A percentile compares a stretch with the other conserved stretches of the same genome.
Conservation (phyloP, 352 stramenopile genomes). For the Phytophthora europaea region DNA sequence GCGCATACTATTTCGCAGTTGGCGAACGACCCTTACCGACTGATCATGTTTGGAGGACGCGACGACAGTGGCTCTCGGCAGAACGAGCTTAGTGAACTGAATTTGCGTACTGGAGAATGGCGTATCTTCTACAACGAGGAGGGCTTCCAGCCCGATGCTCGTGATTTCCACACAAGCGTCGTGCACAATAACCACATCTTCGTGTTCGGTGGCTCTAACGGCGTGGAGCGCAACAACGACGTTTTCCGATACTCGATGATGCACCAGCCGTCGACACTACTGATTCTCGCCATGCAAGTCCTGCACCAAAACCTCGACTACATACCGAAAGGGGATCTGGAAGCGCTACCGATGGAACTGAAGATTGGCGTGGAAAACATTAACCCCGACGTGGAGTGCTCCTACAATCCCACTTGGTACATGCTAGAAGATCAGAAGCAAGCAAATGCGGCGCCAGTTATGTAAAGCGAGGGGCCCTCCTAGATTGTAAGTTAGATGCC, state of each 20-base stretch:
- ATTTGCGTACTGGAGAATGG: constrained; percentile 73
- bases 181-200: constrained; percentile 84
- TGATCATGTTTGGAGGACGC: constrained; percentile 86
- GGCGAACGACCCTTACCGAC: constrained; percentile 50
- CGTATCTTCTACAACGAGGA: constrained; percentile 68
- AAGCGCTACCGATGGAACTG: constrained; percentile 70
- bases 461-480: constrained; percentile 44
- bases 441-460: constrained; percentile 45
- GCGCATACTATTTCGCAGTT: constrained; percentile 80
- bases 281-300: constrained; percentile 78
- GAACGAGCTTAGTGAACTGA: constrained; percentile 78
- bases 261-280: constrained; percentile 69
- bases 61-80: constrained; percentile 75
- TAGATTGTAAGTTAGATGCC: constrained; percentile 59
- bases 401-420: constrained; percentile 78
- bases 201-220: constrained; percentile 87
- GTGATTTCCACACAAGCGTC: constrained; percentile 85
- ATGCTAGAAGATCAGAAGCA: constrained; percentile 61
- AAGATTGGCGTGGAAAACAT: constrained; percentile 74
- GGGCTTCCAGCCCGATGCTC: constrained; percentile 73
- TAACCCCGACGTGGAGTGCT: constrained; percentile 70
- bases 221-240: constrained; percentile 86
- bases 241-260: constrained; percentile 75
- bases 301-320: constrained; percentile 58
- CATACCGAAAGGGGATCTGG: constrained; percentile 51